These are phyloP conservation scores for Conticribra weissflogii DNA, from an alignment of 108 stramenopile species.

Conservation along the genomic window DNA sequence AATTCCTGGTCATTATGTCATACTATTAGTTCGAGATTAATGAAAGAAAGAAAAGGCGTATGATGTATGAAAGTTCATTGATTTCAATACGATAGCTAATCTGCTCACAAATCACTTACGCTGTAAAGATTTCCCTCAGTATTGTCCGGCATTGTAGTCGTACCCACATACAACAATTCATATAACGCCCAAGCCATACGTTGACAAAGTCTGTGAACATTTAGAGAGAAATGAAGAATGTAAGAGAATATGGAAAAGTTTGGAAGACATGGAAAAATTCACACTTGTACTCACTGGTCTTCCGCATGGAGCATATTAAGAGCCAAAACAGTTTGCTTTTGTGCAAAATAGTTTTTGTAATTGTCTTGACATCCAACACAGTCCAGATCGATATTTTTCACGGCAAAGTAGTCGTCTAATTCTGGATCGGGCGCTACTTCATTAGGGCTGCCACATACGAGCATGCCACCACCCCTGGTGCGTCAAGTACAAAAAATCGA, in stretches of 20 bases:
- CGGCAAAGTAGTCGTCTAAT: constrained; percentile 49
- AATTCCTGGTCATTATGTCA: constrained; percentile 67
- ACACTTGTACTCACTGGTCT: constrained; percentile 26
- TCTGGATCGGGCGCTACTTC: constrained; percentile 54
- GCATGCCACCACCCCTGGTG: constrained; percentile 1
- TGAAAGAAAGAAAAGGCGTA: neutral
- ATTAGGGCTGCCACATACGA: constrained; percentile 60
- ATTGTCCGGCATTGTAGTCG: constrained; percentile 40
- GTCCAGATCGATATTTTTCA: constrained; percentile 27
- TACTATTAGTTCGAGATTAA: constrained; percentile 47
- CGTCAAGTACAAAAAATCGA: neutral
- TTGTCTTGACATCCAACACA: constrained; percentile 41
- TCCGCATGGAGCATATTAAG: constrained; percentile 39
- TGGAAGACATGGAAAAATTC: neutral
- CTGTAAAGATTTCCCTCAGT: constrained; percentile 22
- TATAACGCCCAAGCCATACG: constrained; percentile 79
- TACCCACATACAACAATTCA: constrained; percentile 60
- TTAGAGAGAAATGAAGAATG: no score
- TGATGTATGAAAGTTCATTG: neutral
- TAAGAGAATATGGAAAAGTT: neutral
- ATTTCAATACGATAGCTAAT: neutral
- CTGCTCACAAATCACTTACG: neutral
- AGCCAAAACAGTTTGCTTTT: constrained; percentile 48
- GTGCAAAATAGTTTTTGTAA: constrained; percentile 38
- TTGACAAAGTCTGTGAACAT: constrained; percentile 62